These are phyloP conservation scores for Malus fusca DNA, from an alignment of 306 rosid genomes.

Conservation along the genomic window DNA sequence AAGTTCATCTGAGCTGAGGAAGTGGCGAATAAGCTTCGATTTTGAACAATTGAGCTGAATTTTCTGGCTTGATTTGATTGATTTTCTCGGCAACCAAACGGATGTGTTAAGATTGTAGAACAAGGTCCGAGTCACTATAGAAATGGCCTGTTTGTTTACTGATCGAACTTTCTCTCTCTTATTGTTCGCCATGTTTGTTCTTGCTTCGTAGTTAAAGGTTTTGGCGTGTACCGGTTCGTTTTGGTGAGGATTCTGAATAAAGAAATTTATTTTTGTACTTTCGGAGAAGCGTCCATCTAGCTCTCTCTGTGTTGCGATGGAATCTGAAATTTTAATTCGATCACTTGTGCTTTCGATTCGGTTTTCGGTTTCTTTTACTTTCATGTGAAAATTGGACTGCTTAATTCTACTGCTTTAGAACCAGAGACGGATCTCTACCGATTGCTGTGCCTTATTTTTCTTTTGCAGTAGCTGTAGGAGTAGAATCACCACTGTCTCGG, in stretches of 20 bases:
- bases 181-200: neutral
- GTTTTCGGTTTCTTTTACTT: neutral
- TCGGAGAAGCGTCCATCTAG: constrained; percentile 39
- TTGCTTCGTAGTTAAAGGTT: constrained; percentile 49
- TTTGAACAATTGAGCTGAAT: neutral
- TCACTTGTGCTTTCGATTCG: neutral
- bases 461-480: constrained; percentile 59
- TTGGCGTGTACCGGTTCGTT: constrained; percentile 67
- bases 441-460: constrained; percentile 53
- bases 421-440: constrained; percentile 82
- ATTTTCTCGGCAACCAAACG: constrained; percentile 57
- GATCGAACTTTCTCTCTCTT: constrained; percentile 41
- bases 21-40: neutral
- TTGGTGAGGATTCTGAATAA: constrained; percentile 93
- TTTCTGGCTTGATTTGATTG: neutral
- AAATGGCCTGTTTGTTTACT: constrained; percentile 31
- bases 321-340: constrained; percentile 30
- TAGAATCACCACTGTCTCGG: constrained; percentile 19
- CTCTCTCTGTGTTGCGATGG: constrained; percentile 39
- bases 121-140: neutral
- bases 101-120: constrained; percentile 20
- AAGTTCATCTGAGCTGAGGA: constrained; percentile 11
- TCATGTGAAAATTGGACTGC: constrained; percentile 33
- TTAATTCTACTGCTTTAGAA: constrained; percentile 28
- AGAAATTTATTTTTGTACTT: constrained; percentile 59